Percentiles rank a stretch among this genome's conserved stretches.
Conservation (phyloP, 176 grass and related monocot genomes). For the Bothriochloa decipiens region DNA sequence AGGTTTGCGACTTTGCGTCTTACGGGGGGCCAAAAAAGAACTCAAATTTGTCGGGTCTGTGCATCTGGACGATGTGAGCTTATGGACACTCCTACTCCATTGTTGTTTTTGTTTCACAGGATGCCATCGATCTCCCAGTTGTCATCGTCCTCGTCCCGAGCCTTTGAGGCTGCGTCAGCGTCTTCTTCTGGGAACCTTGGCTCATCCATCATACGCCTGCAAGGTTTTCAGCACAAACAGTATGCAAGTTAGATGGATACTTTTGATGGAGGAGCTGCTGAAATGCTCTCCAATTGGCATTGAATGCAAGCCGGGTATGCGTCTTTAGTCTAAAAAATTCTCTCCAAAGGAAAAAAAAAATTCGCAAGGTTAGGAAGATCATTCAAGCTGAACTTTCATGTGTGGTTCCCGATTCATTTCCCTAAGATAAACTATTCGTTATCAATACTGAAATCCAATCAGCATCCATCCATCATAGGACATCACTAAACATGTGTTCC, state of each 20-base stretch:
- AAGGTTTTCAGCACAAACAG: background rate
- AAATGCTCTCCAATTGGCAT: too few species aligned
- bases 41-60: slow-evolving; percentile 13
- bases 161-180: slow-evolving; percentile 37
- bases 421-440: background rate
- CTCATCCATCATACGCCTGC: slow-evolving; percentile 62
- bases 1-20: background rate
- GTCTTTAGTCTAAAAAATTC: too few species aligned
- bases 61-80: slow-evolving; percentile 26
- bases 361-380: background rate
- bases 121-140: slow-evolving; percentile 68
- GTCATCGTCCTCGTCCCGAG: slow-evolving; percentile 57
- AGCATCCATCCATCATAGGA: background rate
- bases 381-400: background rate
- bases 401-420: background rate
- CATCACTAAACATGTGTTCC: too few species aligned
- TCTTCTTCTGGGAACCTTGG: slow-evolving; percentile 60
- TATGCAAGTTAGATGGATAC: background rate
- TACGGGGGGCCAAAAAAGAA: slow-evolving; percentile 17
- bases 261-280: background rate
- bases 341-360: too few species aligned
- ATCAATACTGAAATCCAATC: background rate
- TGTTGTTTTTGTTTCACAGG: slow-evolving; percentile 41
- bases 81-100: slow-evolving; percentile 9
- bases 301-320: too few species aligned